Conservation (phyloP, 352 stramenopile species). For the Hyaloperonospora brassicae region DNA sequence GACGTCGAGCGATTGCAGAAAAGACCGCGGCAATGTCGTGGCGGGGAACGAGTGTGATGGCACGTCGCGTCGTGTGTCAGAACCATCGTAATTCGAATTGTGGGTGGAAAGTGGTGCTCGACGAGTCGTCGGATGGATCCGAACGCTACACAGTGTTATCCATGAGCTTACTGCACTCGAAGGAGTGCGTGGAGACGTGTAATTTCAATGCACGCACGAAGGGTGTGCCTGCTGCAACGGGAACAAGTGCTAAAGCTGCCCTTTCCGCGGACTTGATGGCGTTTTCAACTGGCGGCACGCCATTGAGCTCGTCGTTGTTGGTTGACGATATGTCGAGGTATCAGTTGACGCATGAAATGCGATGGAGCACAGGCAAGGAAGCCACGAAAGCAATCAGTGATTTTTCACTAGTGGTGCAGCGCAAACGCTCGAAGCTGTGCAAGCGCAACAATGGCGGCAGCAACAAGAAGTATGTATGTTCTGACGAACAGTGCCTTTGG, state of each 20-base stretch:
- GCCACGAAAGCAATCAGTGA: slow-evolving; percentile 71
- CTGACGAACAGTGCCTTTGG: slow-evolving; percentile 59
- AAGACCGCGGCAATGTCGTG: slow-evolving; percentile 41
- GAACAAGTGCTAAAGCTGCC: slow-evolving; percentile 2
- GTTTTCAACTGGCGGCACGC: not conserved
- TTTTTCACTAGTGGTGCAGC: slow-evolving; percentile 69
- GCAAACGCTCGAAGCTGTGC: slow-evolving; percentile 69
- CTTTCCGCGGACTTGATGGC: not conserved
- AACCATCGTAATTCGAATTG: slow-evolving; percentile 74
- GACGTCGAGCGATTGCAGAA: slow-evolving; percentile 44
- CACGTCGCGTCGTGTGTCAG: slow-evolving; percentile 52
- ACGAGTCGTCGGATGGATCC: slow-evolving; percentile 31
- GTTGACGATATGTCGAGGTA: slow-evolving; percentile 62
- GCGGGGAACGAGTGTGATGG: slow-evolving; percentile 36
- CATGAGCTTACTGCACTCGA: slow-evolving; percentile 54
- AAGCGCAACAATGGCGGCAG: slow-evolving; percentile 75
- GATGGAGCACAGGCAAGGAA: slow-evolving; percentile 71
- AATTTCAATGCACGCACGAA: slow-evolving; percentile 66
- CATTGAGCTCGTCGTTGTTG: slow-evolving; percentile 27
- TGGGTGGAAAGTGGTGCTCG: slow-evolving; percentile 51
- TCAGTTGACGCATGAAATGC: slow-evolving; percentile 69
- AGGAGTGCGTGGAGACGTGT: slow-evolving; percentile 67
- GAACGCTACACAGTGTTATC: slow-evolving; percentile 50
- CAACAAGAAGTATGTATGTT: slow-evolving; percentile 85
- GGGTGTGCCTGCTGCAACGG: slow-evolving; percentile 7